phyloP scores from a whole-genome alignment of 164 flowering plant species.

The Chloranthus sessilifolius region DNA sequence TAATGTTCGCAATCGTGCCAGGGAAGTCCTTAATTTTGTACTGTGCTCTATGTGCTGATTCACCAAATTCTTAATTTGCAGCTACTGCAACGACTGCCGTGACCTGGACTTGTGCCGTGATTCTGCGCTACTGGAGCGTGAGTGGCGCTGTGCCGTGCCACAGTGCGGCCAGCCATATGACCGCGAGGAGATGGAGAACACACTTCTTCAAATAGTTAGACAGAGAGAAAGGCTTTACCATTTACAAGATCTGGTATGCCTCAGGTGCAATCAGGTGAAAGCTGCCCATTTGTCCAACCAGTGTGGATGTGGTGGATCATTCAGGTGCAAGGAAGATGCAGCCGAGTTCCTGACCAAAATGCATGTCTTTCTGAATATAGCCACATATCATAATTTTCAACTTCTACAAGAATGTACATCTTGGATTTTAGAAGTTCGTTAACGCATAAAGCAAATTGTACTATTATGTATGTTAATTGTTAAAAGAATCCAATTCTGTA shows the following conservation, averaged over 20 bases:
- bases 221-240: constrained; percentile 91
- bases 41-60: no score
- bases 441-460: no score
- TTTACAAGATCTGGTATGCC: constrained; percentile 83
- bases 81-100: constrained; percentile 91
- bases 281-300: constrained; percentile 85
- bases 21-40: no score
- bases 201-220: constrained; percentile 81
- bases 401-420: constrained; percentile 68
- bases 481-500: no score
- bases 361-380: constrained; percentile 62
- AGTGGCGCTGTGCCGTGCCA: constrained; percentile 86
- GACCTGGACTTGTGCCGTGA: constrained; percentile 91
- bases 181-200: constrained; percentile 81
- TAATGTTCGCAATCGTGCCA: no score
- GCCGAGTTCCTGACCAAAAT: constrained; percentile 64
- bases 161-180: constrained; percentile 95
- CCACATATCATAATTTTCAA: constrained; percentile 58
- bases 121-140: constrained; percentile 50
- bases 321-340: constrained; percentile 66
- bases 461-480: no score
- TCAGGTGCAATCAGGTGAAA: constrained; percentile 76
- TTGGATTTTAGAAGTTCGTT: constrained; percentile 65
- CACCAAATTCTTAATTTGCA: constrained; percentile 35
- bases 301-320: constrained; percentile 81